phyloP scores from a whole-genome alignment of 225 moss, liverwort and hornwort species.

The Marchantia polymorpha region DNA sequence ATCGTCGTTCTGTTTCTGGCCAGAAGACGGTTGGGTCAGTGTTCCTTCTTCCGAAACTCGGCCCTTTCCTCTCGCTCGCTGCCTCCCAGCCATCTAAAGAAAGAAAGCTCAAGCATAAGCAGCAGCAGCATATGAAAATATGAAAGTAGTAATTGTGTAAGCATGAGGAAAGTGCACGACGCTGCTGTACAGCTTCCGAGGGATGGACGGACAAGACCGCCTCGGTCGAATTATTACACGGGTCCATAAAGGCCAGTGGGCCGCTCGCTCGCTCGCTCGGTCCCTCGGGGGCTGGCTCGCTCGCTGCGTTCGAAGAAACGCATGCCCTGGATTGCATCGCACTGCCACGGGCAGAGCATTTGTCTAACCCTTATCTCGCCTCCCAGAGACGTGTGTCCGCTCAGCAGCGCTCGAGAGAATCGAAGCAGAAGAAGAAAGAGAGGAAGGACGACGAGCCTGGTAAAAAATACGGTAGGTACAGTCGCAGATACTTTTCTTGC shows the following conservation, averaged over 20 bases:
- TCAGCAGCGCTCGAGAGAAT: background rate
- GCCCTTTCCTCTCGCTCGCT: too few relatives aligned
- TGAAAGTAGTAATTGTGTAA: background rate
- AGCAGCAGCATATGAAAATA: background rate
- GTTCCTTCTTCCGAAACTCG: too few relatives aligned
- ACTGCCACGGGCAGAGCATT: background rate
- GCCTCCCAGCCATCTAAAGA: too few relatives aligned
- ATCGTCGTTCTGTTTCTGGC: too few relatives aligned
- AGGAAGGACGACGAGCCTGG: background rate
- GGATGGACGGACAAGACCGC: background rate
- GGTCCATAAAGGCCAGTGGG: too few relatives aligned
- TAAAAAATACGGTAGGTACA: background rate
- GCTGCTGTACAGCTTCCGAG: background rate
- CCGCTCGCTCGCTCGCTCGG: too few relatives aligned
- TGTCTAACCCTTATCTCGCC: background rate
- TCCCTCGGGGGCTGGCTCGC: too few relatives aligned
- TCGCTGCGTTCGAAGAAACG: background rate
- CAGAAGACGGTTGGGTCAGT: too few relatives aligned
- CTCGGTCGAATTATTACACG: too few relatives aligned
- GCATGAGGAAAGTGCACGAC: slow-evolving; percentile 2
- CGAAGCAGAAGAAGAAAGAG: background rate
- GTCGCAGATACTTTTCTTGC: background rate
- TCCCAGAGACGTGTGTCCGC: background rate
- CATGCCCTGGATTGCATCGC: background rate
- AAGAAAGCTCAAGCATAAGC: background rate